phyloP scores from a whole-genome alignment of 148 eudicot genomes.

The Vaccinium corymbosum region DNA sequence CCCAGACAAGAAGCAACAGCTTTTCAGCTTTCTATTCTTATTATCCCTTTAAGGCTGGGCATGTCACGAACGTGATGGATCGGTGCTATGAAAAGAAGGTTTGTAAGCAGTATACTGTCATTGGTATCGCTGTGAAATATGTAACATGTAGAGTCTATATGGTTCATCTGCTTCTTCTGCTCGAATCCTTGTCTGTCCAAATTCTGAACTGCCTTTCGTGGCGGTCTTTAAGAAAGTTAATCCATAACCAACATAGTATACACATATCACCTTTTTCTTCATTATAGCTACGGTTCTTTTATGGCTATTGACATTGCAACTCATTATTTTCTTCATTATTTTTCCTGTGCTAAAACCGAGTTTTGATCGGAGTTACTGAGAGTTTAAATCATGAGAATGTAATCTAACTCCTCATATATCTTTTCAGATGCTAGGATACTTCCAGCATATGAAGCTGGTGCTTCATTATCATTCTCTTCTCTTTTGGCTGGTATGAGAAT shows the following conservation, averaged over 20 bases:
- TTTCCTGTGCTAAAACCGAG: constrained; percentile 1
- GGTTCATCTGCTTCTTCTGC: background rate
- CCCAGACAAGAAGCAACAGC: too few species aligned
- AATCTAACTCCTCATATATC: constrained; percentile 14
- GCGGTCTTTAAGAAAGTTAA: background rate
- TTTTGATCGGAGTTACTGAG: background rate
- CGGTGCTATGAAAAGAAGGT: background rate
- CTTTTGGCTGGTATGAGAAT: constrained; percentile 87
- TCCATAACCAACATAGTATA: background rate
- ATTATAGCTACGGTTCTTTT: background rate
- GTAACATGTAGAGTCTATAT: background rate
- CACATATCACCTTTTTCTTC: background rate
- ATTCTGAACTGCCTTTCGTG: background rate
- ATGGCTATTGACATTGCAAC: constrained; percentile 10
- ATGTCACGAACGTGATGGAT: too few species aligned
- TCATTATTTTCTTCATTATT: constrained; percentile 10
- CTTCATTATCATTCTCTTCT: constrained; percentile 73
- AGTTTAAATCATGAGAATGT: background rate
- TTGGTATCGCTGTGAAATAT: background rate
- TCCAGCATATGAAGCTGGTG: constrained; percentile 70
- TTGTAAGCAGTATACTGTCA: background rate
- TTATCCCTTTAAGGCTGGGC: too few species aligned
- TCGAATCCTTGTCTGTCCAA: background rate
- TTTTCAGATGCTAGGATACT: constrained; percentile 86
- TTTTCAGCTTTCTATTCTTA: too few species aligned